A percentile compares a stretch with the other conserved stretches of the same genome.
Conservation (phyloP, 1,139 yeast genomes). For the Komagataea norvegica region DNA sequence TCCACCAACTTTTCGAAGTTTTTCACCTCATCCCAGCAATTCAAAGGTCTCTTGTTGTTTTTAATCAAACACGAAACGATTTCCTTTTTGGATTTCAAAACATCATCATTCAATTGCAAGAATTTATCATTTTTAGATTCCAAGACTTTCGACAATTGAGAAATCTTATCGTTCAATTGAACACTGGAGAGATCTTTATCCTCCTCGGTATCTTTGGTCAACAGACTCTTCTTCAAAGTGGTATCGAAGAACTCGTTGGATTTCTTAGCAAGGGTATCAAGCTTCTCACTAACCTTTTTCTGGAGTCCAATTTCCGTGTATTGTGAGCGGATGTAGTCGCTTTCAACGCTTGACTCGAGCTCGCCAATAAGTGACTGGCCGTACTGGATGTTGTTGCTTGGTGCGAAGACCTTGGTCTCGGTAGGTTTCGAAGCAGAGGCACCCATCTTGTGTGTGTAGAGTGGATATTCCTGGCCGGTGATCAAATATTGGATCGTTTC, state of each 20-base stretch:
- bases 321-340: conserved; percentile 80
- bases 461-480: too few species aligned
- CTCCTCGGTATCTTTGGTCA: conserved; percentile 33
- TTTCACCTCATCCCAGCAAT: conserved; percentile 86
- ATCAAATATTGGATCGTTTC: too few species aligned
- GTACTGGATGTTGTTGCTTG: conserved; percentile 71
- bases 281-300: conserved; percentile 64
- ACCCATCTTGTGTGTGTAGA: conserved; percentile 39
- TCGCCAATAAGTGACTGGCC: conserved; percentile 64
- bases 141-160: conserved; percentile 43
- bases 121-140: conserved; percentile 29
- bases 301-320: conserved; percentile 74
- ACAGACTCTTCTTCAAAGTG: conserved; percentile 42
- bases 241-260: conserved; percentile 52
- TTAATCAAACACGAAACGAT: conserved; percentile 63
- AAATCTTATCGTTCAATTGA: conserved; percentile 40
- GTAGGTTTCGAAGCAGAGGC: conserved; percentile 50
- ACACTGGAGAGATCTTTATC: conserved; percentile 26
- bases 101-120: conserved; percentile 34
- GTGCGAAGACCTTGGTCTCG: conserved; percentile 62
- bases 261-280: conserved; percentile 57
- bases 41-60: conserved; percentile 70
- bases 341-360: conserved; percentile 68
- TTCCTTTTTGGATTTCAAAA: conserved; percentile 44
- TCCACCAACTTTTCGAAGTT: conserved; percentile 49